A percentile compares a stretch with the other conserved stretches of the same genome.
Evolutionary conservation across 352 stramenopile species (phyloP).

Genomic region (Achlya hypogyna): DNA sequence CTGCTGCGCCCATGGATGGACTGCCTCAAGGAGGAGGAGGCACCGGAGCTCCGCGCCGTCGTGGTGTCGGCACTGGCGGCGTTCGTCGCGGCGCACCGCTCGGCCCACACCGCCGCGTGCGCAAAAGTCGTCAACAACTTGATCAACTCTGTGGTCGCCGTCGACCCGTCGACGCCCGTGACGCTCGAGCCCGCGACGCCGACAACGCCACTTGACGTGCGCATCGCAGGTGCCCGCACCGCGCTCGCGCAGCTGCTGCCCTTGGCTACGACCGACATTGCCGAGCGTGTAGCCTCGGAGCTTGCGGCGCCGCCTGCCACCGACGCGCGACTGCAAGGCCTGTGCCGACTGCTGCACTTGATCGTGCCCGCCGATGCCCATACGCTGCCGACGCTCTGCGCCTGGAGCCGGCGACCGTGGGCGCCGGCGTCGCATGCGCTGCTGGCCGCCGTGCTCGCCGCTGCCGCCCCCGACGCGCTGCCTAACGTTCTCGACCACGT

Average conservation of each 20-base stretch:
- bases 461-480: neutral
- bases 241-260: neutral
- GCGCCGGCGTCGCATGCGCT: neutral
- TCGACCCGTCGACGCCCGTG: neutral
- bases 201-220: neutral
- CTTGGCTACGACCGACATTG: neutral
- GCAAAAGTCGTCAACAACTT: conserved; percentile 73
- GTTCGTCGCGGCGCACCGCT: conserved; percentile 46
- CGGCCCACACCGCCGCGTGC: conserved; percentile 57
- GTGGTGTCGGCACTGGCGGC: conserved; percentile 39
- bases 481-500: neutral
- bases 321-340: neutral
- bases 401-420: neutral
- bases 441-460: neutral
- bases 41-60: conserved; percentile 34
- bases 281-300: neutral
- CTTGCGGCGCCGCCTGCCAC: neutral
- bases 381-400: neutral
- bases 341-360: neutral
- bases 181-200: neutral
- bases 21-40: conserved; percentile 53
- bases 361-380: neutral
- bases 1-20: conserved; percentile 75
- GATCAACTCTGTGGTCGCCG: neutral
- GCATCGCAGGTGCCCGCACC: neutral